A percentile compares a stretch with the other conserved stretches of the same genome.
These are phyloP conservation scores for Stagonosporopsis cucurbitacearum DNA, from an alignment of 2,329 filamentous ascomycete genomes.

Conservation along the genomic window DNA sequence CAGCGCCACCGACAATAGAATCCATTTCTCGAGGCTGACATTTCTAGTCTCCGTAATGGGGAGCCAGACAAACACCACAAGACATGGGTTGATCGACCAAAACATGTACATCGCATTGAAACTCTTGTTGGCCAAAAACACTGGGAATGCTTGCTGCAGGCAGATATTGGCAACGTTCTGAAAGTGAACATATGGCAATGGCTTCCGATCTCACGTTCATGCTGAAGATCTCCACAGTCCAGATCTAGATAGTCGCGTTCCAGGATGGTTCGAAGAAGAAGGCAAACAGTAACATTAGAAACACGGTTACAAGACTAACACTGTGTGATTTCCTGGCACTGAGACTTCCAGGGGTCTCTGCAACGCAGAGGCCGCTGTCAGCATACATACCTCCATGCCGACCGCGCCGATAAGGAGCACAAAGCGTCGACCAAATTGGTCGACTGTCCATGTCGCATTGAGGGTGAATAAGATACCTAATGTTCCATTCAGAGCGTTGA, in stretches of 20 bases:
- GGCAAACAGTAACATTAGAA: slow-evolving; percentile 64
- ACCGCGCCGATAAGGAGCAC: slow-evolving; percentile 68
- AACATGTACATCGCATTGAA: slow-evolving; percentile 10
- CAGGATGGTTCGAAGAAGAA: slow-evolving; percentile 70
- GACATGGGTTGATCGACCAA: background rate
- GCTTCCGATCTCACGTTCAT: slow-evolving; percentile 65
- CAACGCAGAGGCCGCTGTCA: slow-evolving; percentile 63
- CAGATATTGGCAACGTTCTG: slow-evolving; percentile 4
- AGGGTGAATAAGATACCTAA: slow-evolving; percentile 72
- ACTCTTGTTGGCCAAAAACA: background rate
- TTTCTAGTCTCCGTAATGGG: slow-evolving; percentile 6
- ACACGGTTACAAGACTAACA: slow-evolving; percentile 60
- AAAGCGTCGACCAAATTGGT: slow-evolving; percentile 70
- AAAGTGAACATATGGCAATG: slow-evolving; percentile 3
- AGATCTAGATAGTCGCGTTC: slow-evolving; percentile 73
- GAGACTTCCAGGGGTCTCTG: slow-evolving; percentile 54
- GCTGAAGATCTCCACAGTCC: slow-evolving; percentile 69
- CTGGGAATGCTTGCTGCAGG: slow-evolving; percentile 5
- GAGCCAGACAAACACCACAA: background rate
- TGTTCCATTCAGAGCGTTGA: slow-evolving; percentile 73
- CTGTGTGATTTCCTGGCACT: slow-evolving; percentile 30
- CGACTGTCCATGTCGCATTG: slow-evolving; percentile 72
- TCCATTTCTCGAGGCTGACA: slow-evolving; percentile 2
- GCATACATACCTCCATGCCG: slow-evolving; percentile 71
- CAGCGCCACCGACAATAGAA: background rate